Base-by-base conservation (phyloP, 345 rosid genomes). In the Gossypium thurberi region DNA sequence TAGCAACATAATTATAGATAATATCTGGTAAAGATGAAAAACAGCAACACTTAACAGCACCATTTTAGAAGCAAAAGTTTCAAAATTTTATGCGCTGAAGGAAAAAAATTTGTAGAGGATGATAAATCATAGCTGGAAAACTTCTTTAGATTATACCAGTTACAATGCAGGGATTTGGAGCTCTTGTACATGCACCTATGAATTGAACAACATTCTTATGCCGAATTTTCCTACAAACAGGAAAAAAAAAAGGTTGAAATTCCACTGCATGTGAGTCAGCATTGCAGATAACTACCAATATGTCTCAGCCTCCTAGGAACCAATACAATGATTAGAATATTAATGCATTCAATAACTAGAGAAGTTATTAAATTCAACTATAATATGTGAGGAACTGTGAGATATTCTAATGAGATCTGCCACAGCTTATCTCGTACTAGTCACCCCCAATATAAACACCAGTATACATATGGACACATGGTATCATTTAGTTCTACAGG, bases 171-270 rank as follows among this genome's bases (percentile, higher is more conserved):
- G 87, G 85, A 62, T 86, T 84, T 77, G 97, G 92, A 80, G 98
- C 84, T 58, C 82, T 83, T 60, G 98, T 90, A 85, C 93, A 88
- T 78, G 98, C 98, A 74, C 98, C 98, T 71, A 94, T 87, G 83
- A 94, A 92, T 72, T 94, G 98, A 76, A 94, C 95, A 60, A 94
- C 88, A 73, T 94, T 94, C 85, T 89, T 94, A 79, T 94, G 98
- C 59, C 98, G 86, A 51, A 94, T 82, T 85, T 94, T 94, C 89
- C 98, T 94, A 81, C 78, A 81, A 70, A 78, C 13, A 25, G 17
- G 40, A 18, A 72, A 23, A 58, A 58, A 21, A 26, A 11, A 56
- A 3, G 6, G 57, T 67, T 67, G 55, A 48, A 23, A 67, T 67
- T 67, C 71, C 43, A 25, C 43, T 48, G 57, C 43, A 48, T 48